Base-by-base conservation (phyloP, 2,329 filamentous ascomycete species). In the Arthroderma sp. region DNA sequence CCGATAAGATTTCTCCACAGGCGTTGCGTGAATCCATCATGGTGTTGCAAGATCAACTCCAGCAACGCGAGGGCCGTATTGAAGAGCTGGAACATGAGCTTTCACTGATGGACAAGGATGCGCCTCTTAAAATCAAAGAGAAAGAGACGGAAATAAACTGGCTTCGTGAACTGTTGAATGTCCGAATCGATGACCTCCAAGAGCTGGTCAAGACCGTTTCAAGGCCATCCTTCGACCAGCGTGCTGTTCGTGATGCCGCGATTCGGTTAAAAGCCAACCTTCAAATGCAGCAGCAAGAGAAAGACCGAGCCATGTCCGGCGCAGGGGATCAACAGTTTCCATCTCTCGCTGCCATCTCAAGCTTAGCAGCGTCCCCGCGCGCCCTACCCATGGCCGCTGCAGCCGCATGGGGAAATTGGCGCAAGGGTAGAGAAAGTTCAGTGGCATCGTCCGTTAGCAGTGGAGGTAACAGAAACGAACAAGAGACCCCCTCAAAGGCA, bases 371-470 rank as follows among this genome's bases (percentile, higher is more conserved):
- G 4, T 83, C 86, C 2, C 89, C 88, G 3, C 80, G 86, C 30
- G 82, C 66, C 5, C 56, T 94, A 10, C 86, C 85, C 4, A 82
- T 94, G 59, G 83, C 82, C 3, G 82, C 94, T 27, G 86, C 86
- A n/a, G 86, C 87, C n/a, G 89, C 87, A n/a, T 94, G 88, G 78
- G 88, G 86, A 39, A 94, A 82, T 63, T 95, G 89, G 89, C 81
- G 88, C 43, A 89, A 83, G 60, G 77, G 74, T 10, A 74, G 71
- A 54, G 75, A 77, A 45, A 66, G 66, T 4, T 65, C 67, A 10
- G 42, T 70, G 33, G 66, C 64, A 42, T 69, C 73, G 5, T 68
- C 72, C 9, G 27, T 41, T 15, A 7, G 15, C 10, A 15, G 9
- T 3, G 15, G 15, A 22, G 15, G 15, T 22, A 22, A 22, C 15